A percentile compares a stretch with the other conserved stretches of the same genome.
These are phyloP conservation scores for Hippophae tibetana DNA, from an alignment of 306 rosid species.

Conservation along the genomic window DNA sequence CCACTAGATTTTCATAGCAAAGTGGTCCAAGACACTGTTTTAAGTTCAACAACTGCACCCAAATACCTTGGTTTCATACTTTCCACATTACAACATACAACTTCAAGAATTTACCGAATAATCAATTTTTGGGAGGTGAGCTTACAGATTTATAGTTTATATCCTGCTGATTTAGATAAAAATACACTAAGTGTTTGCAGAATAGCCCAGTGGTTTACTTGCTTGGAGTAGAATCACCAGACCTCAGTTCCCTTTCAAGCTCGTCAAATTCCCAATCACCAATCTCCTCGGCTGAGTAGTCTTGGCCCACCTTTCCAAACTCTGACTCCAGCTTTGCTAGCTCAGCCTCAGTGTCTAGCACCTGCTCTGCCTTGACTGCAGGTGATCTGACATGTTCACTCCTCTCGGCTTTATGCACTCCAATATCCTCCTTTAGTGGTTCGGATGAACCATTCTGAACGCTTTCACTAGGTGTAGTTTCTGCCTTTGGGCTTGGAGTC, in stretches of 20 bases:
- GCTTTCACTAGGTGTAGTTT: constrained; percentile 38
- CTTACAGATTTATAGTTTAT: constrained; percentile 20
- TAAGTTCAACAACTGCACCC: constrained; percentile 26
- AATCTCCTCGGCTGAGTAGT: constrained; percentile 71
- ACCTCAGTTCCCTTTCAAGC: constrained; percentile 74
- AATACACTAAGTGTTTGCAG: constrained; percentile 22
- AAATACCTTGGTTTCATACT: constrained; percentile 18
- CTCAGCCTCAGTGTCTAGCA: constrained; percentile 62
- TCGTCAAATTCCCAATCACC: constrained; percentile 97
- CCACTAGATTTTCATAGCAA: neutral
- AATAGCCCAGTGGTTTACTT: constrained; percentile 18
- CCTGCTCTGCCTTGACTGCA: constrained; percentile 33
- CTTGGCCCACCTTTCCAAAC: constrained; percentile 69
- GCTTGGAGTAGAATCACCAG: constrained; percentile 38
- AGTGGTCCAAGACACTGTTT: constrained; percentile 11
- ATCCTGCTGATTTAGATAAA: constrained; percentile 16
- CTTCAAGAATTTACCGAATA: constrained; percentile 44
- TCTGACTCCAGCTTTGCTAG: constrained; percentile 84
- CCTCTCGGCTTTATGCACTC: constrained; percentile 25
- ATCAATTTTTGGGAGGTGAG: constrained; percentile 20
- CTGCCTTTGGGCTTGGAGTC: constrained; percentile 46
- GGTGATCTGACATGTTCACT: constrained; percentile 30
- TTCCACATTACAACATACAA: constrained; percentile 21
- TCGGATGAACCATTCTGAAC: constrained; percentile 23
- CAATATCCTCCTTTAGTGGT: constrained; percentile 19